Evolutionary conservation across 2,329 filamentous ascomycete species (phyloP), one percentile per base, ranked within the genome.

Genomic region (Pseudogymnoascus sp.): DNA sequence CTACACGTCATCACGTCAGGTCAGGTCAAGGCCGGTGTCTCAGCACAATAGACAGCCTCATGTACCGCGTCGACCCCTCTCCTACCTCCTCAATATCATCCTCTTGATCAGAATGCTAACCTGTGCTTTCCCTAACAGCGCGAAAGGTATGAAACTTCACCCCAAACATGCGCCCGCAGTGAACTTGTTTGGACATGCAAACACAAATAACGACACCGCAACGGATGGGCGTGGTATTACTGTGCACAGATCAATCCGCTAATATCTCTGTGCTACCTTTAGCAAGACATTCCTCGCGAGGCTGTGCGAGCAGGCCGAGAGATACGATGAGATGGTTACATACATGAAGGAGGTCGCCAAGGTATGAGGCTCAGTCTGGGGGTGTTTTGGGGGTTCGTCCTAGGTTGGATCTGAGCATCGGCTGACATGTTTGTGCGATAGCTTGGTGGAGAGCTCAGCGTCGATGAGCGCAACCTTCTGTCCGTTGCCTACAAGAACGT

Each of bases 331-430:
- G 83, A 98, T 98, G 93, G 93, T 98, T 74, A 92, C 88, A 77
- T 97, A 93, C 85, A 98, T 98, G 95, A 98, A 98, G 91, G 92
- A 97, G 89, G 93, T 98, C 75, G 93, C 93, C 80, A 96, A 96
- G 83, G 88, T 90, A 86, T 63, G 71, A 67, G 61, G 54, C 54
- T 60, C 25, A 31, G 6, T 75, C 21, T n/a, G 23, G n/a, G 57
- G 51, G 51, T 21, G 5, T 23, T 21, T 36, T 28, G 11, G 36
- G 45, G 60, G 10, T 48, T 48, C 19, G 43, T 66, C 28, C 54
- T 13, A 13, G 34, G 54, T 43, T 51, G 45, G 48, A 51, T 34
- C 36, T 51, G 31, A 11, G 37, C 37, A 48, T 54, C 64, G 39
- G 61, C 60, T 37, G 34, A 45, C 64, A 28, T 39, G 43, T 41